Conservation (phyloP, 2,329 filamentous ascomycete species). For the Neonectria neomacrospora region DNA sequence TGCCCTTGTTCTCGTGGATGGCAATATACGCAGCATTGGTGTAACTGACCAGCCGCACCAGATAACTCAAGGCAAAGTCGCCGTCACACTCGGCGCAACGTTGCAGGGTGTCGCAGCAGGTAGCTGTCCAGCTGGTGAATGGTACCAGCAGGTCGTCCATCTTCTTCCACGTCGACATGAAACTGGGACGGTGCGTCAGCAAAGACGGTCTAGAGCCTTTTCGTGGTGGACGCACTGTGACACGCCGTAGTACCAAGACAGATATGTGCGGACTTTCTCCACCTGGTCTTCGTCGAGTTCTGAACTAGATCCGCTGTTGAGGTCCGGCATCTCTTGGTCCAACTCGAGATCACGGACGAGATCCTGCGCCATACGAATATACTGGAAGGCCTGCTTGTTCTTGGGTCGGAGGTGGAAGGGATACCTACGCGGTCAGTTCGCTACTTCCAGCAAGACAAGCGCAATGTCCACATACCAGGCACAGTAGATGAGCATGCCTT, state of each 20-base stretch:
- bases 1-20: conserved; percentile 42
- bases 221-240: conserved; percentile 51
- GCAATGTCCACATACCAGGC: conserved; percentile 58
- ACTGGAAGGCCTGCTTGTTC: conserved; percentile 61
- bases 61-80: conserved; percentile 57
- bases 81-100: conserved; percentile 49
- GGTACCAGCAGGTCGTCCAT: conserved; percentile 43
- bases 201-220: background rate
- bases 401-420: conserved; percentile 65
- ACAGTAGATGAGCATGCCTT: conserved; percentile 67
- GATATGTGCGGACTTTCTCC: conserved; percentile 58
- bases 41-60: conserved; percentile 56
- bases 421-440: conserved; percentile 54
- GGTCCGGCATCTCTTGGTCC: conserved; percentile 50
- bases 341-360: conserved; percentile 62
- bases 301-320: background rate
- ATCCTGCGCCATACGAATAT: conserved; percentile 63
- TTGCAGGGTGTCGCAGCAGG: conserved; percentile 58
- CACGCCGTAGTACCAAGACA: conserved; percentile 56
- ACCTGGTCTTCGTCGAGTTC: conserved; percentile 45
- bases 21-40: conserved; percentile 52
- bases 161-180: conserved; percentile 53
- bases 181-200: conserved; percentile 46
- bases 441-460: background rate
- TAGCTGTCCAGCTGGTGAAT: conserved; percentile 57